These are phyloP conservation scores for Carex pumila DNA, from an alignment of 176 grass and related monocot genomes.

Conservation along the genomic window DNA sequence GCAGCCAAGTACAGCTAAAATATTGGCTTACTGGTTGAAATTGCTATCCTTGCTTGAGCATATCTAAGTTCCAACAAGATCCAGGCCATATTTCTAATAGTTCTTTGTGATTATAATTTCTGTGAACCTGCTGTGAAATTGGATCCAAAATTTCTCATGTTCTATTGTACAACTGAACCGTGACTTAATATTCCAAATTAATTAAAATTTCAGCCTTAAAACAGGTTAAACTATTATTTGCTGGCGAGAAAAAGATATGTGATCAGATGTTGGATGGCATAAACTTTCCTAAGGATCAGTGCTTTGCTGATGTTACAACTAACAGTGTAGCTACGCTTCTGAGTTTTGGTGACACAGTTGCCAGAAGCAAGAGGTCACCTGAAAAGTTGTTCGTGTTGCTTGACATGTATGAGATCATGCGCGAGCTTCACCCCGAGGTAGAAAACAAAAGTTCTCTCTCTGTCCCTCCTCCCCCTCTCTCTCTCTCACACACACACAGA, in stretches of 20 bases:
- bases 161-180: not conserved
- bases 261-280: slow-evolving; percentile 76
- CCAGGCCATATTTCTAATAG: not conserved
- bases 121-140: not conserved
- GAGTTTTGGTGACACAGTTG: slow-evolving; percentile 94
- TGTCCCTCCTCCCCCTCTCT: not conserved
- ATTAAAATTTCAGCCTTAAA: slow-evolving; percentile 13
- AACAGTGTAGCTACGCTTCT: slow-evolving; percentile 71
- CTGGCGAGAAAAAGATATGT: slow-evolving; percentile 78
- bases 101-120: not conserved
- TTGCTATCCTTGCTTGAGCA: not conserved
- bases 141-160: not conserved
- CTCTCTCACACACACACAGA: not conserved
- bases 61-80: not conserved
- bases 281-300: slow-evolving; percentile 61
- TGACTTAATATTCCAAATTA: not conserved
- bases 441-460: not conserved
- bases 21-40: not conserved
- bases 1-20: not conserved
- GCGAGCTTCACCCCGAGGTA: slow-evolving; percentile 84
- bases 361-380: slow-evolving; percentile 90
- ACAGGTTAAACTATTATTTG: slow-evolving; percentile 81
- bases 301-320: slow-evolving; percentile 73
- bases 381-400: slow-evolving; percentile 93
- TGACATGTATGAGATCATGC: slow-evolving; percentile 97